A percentile compares a stretch with the other conserved stretches of the same genome.
Evolutionary conservation across 139 green algal species (phyloP).

Genomic region (Cymbomonas tetramitiformis): DNA sequence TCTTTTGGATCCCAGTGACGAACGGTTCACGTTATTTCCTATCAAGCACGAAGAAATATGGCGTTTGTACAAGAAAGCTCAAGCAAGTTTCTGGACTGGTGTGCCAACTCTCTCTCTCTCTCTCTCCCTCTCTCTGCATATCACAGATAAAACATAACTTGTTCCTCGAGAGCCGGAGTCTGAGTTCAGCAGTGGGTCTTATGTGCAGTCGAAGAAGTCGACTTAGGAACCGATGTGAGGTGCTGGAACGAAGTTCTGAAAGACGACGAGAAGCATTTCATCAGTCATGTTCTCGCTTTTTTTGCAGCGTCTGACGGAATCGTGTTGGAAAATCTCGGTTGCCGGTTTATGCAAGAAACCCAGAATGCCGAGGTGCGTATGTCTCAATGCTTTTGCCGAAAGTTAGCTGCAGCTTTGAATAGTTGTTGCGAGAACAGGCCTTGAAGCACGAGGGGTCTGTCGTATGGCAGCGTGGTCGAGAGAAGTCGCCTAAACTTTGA

Average conservation of each 20-base stretch:
- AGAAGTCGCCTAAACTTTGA: too few species aligned
- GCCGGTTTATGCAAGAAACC: conserved; percentile 86
- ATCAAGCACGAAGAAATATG: conserved; percentile 71
- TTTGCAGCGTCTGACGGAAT: conserved; percentile 94
- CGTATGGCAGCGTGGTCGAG: too few species aligned
- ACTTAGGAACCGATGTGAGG: conserved; percentile 72
- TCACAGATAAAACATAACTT: too few species aligned
- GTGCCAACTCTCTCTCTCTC: background rate
- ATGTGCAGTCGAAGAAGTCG: conserved; percentile 84
- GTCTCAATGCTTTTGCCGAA: conserved; percentile 99
- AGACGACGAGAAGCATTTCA: conserved; percentile 82
- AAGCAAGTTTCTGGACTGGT: conserved; percentile 57
- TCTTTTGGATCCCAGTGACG: too few species aligned
- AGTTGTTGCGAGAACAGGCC: too few species aligned
- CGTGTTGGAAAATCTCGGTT: conserved; percentile 88
- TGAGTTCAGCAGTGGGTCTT: too few species aligned
- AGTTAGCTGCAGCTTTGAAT: too few species aligned
- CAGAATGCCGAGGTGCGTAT: conserved; percentile 86
- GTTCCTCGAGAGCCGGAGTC: too few species aligned
- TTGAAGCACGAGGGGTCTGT: too few species aligned
- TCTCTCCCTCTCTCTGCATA: too few species aligned
- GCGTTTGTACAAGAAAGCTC: conserved; percentile 73
- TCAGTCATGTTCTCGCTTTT: conserved; percentile 92
- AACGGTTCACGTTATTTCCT: conserved; percentile 86
- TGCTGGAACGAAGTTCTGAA: conserved; percentile 85